Base-by-base conservation (phyloP, 2,329 filamentous ascomycete genomes). In the Ceratocystis destructans region DNA sequence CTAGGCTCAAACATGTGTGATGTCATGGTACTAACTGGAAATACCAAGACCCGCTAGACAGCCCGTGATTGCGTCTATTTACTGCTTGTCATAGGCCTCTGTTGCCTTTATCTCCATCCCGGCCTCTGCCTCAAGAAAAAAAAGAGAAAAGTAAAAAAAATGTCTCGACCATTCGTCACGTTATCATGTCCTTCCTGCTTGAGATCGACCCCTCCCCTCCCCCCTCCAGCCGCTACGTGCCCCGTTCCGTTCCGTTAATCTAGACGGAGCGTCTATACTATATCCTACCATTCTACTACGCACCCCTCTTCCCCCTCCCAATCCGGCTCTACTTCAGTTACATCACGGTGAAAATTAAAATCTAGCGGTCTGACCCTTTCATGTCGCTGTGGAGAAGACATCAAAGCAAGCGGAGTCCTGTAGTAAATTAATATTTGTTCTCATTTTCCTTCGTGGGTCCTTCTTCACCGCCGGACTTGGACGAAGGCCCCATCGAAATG, bases 401-500 rank as follows among this genome's bases (percentile, higher is more conserved):
- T 15, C 10, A 41, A 15, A 41, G 12, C 37, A 41, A 41, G 37
- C 12, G 10, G 37, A 41, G 37, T 41, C 10, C 12, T 41, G 37
- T 41, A 41, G 37, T 41, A 41, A 59, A 37, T 33, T 20, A 59
- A 59, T 25, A 59, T 59, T 59, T 28, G 31, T 2, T 59, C 55
- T 59, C 31, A 37, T 28, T 33, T 59, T 59, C 25, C 7, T 17
- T 59, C 55, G 31, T 37, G 55, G 6, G 55, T 5, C 55, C 17
- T 59, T 59, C 25, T n/a, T 59, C 55, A 59, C 55, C 55, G 55
- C 55, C 55, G 55, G 55, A 59, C 55, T 59, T 37, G 55, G 37
- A 59, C 55, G 55, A 59, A 31, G 15, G 37, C 37, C 37, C 37
- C 55, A 31, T 33, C 5, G 55, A 41, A 41, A 12, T 10, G 37